Evolutionary conservation across 176 grass and related monocot genomes (phyloP), one percentile per base, ranked within the genome.

Genomic region (Carex scoparia): DNA sequence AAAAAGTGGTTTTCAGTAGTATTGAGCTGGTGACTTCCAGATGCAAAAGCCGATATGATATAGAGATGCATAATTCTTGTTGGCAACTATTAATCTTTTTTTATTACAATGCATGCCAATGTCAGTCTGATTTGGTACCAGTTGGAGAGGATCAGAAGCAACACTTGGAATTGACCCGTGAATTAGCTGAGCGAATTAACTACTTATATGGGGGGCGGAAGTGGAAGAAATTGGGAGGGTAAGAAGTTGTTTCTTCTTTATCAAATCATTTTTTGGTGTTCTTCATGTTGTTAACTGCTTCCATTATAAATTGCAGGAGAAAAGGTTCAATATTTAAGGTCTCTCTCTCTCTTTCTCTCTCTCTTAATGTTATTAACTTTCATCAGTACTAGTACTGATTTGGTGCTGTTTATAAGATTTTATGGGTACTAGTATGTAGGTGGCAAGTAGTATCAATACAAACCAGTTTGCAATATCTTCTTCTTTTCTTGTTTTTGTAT

Each of bases 101-200:
- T 49, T 51, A 28, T 12, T 73, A 73, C 69, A 57, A 77, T 56
- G 12, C 73, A 77, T 46, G 37, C 69, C 38, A 33, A 23, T 59
- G 84, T 81, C 89, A 98, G 96, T 95, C 96, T 11, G 96, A 98
- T 92, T 90, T 98, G 71, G 96, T 98, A 81, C 96, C 96, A 81
- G 96, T 98, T 89, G 96, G 96, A 69, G 96, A 98, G 89, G 96
- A 98, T 88, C 96, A 98, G 88, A 98, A 92, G 85, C 96, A 98
- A 46, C 96, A 98, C 85, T 86, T 98, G 61, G 96, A 98, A 92
- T 83, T 98, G 85, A 94, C 96, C 85, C 93, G 96, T 86, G 96
- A 98, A 90, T 87, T 98, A 44, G 93, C 96, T 74, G 96, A 95
- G 79, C 86, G 93, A 71, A 84, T 95, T 84, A 95, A 98, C 89